Conservation (phyloP, 2,329 filamentous ascomycete species). For the Epichloe elymi region DNA sequence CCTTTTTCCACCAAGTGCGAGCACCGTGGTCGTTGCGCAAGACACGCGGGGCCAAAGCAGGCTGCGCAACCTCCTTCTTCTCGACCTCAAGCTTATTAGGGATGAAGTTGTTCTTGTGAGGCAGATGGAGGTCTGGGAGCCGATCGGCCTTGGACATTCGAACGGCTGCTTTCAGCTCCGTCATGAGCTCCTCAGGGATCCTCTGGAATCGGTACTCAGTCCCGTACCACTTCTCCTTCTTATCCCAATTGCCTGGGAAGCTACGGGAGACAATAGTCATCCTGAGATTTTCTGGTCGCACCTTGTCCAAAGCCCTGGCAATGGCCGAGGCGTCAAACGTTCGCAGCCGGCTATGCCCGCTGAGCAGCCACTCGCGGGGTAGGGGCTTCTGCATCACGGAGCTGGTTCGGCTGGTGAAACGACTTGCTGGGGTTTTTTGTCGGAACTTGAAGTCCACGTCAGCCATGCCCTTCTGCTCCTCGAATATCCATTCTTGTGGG, state of each 20-base stretch:
- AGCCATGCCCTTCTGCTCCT: constrained; percentile 79
- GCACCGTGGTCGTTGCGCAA: constrained; percentile 72
- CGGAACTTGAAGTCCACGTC: constrained; percentile 93
- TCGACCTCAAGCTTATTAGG: constrained; percentile 87
- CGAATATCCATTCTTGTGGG: constrained; percentile 85
- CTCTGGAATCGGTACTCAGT: constrained; percentile 81
- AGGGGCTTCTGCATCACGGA: constrained; percentile 85
- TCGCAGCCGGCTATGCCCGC: constrained; percentile 60
- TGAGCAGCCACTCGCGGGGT: constrained; percentile 77
- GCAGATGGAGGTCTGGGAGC: constrained; percentile 64
- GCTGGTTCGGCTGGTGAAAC: constrained; percentile 76
- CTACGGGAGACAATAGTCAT: constrained; percentile 73
- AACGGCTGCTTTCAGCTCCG: constrained; percentile 53
- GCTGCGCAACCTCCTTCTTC: constrained; percentile 75
- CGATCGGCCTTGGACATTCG: constrained; percentile 43
- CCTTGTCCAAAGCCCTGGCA: constrained; percentile 54
- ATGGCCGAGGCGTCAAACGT: constrained; percentile 74
- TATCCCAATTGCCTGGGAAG: constrained; percentile 70
- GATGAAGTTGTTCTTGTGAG: constrained; percentile 91
- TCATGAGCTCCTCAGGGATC: constrained; percentile 63
- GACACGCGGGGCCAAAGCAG: constrained; percentile 60
- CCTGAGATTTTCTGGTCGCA: constrained; percentile 82
- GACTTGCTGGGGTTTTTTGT: constrained; percentile 80
- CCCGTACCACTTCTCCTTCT: constrained; percentile 94
- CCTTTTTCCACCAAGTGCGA: constrained; percentile 94